Evolutionary conservation across 164 flowering plant genomes (phyloP), one percentile per base, ranked within the genome.

Genomic region (Vitis rupestris): DNA sequence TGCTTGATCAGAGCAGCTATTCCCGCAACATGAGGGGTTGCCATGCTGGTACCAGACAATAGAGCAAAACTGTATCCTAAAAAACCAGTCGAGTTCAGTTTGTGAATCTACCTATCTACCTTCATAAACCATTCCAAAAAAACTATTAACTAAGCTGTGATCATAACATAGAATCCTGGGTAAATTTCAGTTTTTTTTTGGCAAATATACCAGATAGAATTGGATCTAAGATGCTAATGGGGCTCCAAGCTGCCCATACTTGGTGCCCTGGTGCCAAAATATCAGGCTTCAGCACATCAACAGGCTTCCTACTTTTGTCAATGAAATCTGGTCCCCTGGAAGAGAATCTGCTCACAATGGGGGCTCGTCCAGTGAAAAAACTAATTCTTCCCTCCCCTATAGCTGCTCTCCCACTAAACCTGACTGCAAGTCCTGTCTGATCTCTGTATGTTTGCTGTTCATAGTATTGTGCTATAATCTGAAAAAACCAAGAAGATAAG

Each of bases 211-310:
- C 97, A 4, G 57, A 59, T n/a, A 87, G 83, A 13, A 90, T 78
- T 50, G 91, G 87, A 44, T 91, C 88, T 14, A 61, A 74, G 64
- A 75, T 83, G 67, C 99, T 95, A 8, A 77, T 61, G 61, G 97
- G 97, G 73, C 94, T 93, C 99, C 99, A 95, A 65, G 97, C 98
- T 59, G 90, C 98, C 99, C 99, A 95, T 8, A 95, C 76, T 54
- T 82, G 88, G 70, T 89, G 85, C 27, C 99, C 99, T 0, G 98
- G 99, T 10, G 99, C 98, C 17, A 88, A 81, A 75, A 93, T 76
- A 78, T 95, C 97, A 5, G 99, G 99, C 79, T 95, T 95, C 16
- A 95, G 84, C 1, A 93, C 90, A 74, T 95, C 98, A 11, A 82
- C 72, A 14, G 79, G 82, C 55, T 58, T 84, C 65, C 78, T 75